Base-by-base conservation (phyloP, 2,329 filamentous ascomycete genomes). In the Fonsecaea multimorphosa region DNA sequence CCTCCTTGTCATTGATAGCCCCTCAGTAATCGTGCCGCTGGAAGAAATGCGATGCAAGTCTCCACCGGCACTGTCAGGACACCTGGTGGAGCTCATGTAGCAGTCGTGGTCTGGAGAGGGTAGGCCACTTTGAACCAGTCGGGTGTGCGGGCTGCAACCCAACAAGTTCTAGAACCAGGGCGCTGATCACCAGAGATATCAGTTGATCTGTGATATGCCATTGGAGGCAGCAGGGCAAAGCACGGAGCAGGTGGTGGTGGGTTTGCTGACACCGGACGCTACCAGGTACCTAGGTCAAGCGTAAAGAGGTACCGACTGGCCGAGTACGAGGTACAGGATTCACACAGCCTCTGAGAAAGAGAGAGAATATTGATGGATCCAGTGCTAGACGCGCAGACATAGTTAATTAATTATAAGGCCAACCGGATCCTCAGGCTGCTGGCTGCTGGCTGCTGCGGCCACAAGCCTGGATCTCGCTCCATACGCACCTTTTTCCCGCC, bases 341-440 rank as follows among this genome's bases (percentile, higher is more conserved):
- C 29, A 31, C 3, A 31, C 29, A 31, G 3, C 29, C 29, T 31
- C 29, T 3, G 29, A 31, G 29, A 4, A 31, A 8, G 29, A 22
- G 22, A 29, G 4, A 27, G 32, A n/a, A 54, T 34, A 1, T 2
- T 3, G 27, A 32, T 52, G 49, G 16, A 29, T 7, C 22, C 12
- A 52, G 38, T 40, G 38, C 8, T n/a, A 16, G 38, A 38, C 9
- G 34, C 34, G 11, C 4, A 38, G 3, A 31, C 29, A 31, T 31
- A 31, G 8, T 3, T 31, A 34, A 34, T 34, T 9, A 34, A 34
- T 34, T 12, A 24, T n/a, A 19, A 38, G 11, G 6, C 57, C 27
- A 59, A 59, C 57, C 57, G n/a, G 44, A 59, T 49, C 40, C 22
- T n/a, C 14, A 46, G 3, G n/a, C n/a, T n/a, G n/a, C n/a, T n/a